Base-by-base conservation (phyloP, 2,329 filamentous ascomycete genomes). In the Paecilomyces niveus region DNA sequence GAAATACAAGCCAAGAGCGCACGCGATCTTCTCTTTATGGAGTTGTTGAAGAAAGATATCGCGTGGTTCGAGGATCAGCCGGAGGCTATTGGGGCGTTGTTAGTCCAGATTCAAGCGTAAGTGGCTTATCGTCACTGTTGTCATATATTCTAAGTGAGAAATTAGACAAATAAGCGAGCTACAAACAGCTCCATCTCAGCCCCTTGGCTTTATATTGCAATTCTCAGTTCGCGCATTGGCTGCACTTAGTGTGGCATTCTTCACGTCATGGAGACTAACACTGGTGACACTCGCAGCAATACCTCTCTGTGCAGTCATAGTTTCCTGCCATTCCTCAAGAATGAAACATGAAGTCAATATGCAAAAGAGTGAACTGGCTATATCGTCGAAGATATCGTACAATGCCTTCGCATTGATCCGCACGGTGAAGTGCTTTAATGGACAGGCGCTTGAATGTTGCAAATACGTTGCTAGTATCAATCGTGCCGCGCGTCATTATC, bases 381-480 rank as follows among this genome's bases (percentile, higher is more conserved):
- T 81, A 54, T 90, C 90, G 0, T 87, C 91, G 0, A 93, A 90
- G 67, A 79, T 86, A 57, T 83, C 86, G 1, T 86, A 84, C 9
- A 88, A 85, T 10, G 86, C 90, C 0, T 81, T 95, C 9, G 79
- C 80, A 1, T 86, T 85, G 2, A 93, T 97, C 45, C 90, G 96
- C 61, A 84, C 89, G 0, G 90, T 97, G 68, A 97, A 97, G 70
- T 87, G 86, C 56, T 92, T 89, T 74, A 92, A 93, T 64, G 90
- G 88, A 0, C 83, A 91, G 66, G 81, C 82, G 11, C 78, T 86
- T 10, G 92, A 96, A 70, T 73, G 83, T 0, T 81, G 81, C 67
- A 84, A 85, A 63, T 97, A 95, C 68, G 72, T 76, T 1, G 70
- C 67, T 0, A 79, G 82, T 0, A 81, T 89, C 31, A 77, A 78